Evolutionary conservation across 2,329 filamentous ascomycete genomes (phyloP), one percentile per base, ranked within the genome.

Genomic region (Aspergillus flavus): DNA sequence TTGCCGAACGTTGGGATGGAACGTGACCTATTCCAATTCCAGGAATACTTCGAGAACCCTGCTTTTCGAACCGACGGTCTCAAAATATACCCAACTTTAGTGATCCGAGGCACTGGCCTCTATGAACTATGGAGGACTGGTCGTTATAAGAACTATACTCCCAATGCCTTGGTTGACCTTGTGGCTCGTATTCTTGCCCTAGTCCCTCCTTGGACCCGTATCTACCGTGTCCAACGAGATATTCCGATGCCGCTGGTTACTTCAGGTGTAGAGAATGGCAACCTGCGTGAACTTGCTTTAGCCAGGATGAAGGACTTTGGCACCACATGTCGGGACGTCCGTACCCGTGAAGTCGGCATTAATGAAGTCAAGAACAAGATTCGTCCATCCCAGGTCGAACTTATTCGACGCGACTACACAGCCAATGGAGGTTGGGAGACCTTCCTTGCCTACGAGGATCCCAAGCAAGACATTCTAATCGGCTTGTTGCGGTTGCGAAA

Each of bases 241-340:
- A 99, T 99, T 63, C 95, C 95, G n/a, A 99, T 99, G 95, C 95
- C 95, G 0, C 85, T 99, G 28, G 96, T 99, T n/a, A 98, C 95
- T 0, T 96, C 94, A 0, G 95, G 95, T 46, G 95, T 99, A 0
- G 95, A 99, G 80, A 99, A 99, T 71, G 95, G 95, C 65, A 99
- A 99, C 75, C 82, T 99, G 45, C 89, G 95, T 66, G 95, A 99
- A 78, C 83, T 99, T 56, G 94, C 95, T 0, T 83, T 99, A 61
- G 93, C 94, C n/a, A 86, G 95, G 26, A 99, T 99, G 96, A 97
- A 97, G 79, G 95, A 99, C 76, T 98, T 99, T 71, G 96, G 96
- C 57, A 99, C 95, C 0, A 93, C 92, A 1, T 99, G 96, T 76
- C 92, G 96, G 67, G 95, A 99, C 73, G 95, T 99, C 28, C 90